Evolutionary conservation across 1,284 basidiomycete genomes (phyloP).

Genomic region (Ustilago shanxiensis): DNA sequence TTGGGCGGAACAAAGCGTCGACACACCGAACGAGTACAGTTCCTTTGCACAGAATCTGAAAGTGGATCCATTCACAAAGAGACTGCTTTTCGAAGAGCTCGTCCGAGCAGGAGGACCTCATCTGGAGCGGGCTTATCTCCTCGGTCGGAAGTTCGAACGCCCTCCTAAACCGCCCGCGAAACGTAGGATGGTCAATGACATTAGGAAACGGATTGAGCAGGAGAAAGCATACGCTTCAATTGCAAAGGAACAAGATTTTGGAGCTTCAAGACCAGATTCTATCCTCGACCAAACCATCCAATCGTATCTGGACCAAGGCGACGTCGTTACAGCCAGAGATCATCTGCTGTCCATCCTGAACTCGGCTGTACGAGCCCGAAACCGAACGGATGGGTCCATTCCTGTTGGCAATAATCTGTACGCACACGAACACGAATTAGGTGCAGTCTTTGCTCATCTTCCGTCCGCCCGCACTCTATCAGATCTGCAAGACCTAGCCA

Average conservation of each 20-base stretch:
- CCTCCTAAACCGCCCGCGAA: background rate
- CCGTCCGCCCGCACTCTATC: constrained; percentile 23
- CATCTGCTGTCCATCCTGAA: constrained; percentile 25
- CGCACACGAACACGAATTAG: background rate
- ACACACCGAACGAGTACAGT: background rate
- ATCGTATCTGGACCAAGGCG: constrained; percentile 22
- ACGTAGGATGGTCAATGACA: constrained; percentile 8
- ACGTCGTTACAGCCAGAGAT: constrained; percentile 34
- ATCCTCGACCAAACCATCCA: constrained; percentile 17
- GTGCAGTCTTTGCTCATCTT: constrained; percentile 3
- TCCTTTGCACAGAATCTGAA: constrained; percentile 10
- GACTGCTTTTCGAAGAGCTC: constrained; percentile 43
- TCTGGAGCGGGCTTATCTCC: constrained; percentile 9
- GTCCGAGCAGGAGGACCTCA: constrained; percentile 16
- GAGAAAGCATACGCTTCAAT: constrained; percentile 3
- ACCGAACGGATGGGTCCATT: background rate
- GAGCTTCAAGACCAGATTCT: background rate
- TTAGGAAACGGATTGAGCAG: constrained; percentile 13
- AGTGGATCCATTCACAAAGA: constrained; percentile 36
- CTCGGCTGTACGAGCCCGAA: constrained; percentile 2
- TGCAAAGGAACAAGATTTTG: background rate
- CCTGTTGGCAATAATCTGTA: background rate
- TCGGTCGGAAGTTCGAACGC: constrained; percentile 7
- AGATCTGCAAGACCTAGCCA: constrained; percentile 20
- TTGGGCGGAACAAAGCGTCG: constrained; percentile 25